phyloP scores from a whole-genome alignment of 2,329 filamentous ascomycete genomes.

The Pseudogymnoascus sp. region DNA sequence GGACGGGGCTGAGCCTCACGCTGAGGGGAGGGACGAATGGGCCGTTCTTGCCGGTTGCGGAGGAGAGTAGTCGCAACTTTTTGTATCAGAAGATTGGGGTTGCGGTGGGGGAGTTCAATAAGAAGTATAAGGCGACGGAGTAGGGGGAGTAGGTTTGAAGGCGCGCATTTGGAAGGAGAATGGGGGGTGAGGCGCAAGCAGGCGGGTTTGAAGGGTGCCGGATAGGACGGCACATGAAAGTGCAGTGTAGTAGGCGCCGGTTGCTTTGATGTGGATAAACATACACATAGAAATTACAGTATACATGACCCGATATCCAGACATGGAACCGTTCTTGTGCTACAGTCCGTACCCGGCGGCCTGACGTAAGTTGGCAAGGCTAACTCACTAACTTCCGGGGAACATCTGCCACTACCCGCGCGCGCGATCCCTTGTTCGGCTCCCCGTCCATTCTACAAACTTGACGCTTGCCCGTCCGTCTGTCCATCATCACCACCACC shows the following conservation, averaged over 20 bases:
- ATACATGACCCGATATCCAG: neutral
- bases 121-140: slow-evolving; percentile 39
- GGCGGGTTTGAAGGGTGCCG: neutral
- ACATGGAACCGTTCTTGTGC: neutral
- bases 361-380: neutral
- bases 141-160: slow-evolving; percentile 13
- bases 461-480: neutral
- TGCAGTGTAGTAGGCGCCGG: neutral
- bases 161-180: neutral
- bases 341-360: neutral
- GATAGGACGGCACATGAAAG: neutral
- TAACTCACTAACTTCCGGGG: neutral
- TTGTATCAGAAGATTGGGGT: slow-evolving; percentile 59
- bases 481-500: neutral
- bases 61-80: slow-evolving; percentile 64
- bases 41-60: slow-evolving; percentile 88
- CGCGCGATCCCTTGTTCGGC: neutral
- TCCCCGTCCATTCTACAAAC: neutral
- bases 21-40: slow-evolving; percentile 87
- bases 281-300: slow-evolving; percentile 4
- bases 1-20: slow-evolving; percentile 84
- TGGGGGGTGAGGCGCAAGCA: neutral
- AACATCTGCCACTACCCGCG: neutral
- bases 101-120: slow-evolving; percentile 61
- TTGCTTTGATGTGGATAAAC: neutral